phyloP scores from a whole-genome alignment of 2,329 filamentous ascomycete species.

The Juglanconis sp. region DNA sequence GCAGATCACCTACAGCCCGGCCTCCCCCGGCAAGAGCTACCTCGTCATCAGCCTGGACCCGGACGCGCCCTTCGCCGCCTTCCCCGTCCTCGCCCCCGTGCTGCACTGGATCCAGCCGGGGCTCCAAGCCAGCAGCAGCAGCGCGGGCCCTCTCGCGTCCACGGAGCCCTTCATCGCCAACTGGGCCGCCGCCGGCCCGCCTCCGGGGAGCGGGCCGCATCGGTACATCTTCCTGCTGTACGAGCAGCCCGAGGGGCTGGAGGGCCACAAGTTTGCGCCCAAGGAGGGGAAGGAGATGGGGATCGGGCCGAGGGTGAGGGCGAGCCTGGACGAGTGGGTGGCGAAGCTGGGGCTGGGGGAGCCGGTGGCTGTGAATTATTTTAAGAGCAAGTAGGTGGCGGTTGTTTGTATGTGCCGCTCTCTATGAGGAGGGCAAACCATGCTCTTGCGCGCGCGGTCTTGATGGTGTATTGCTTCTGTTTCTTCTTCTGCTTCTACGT shows the following conservation, averaged over 20 bases:
- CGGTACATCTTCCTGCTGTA: slow-evolving; percentile 49
- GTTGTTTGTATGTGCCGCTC: no score
- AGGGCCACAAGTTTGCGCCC: slow-evolving; percentile 6
- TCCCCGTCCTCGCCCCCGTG: slow-evolving; percentile 39
- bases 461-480: no score
- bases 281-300: slow-evolving; percentile 2
- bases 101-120: slow-evolving; percentile 46
- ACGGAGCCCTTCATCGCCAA: slow-evolving; percentile 27
- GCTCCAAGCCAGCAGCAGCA: slow-evolving; percentile 21
- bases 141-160: slow-evolving; percentile 11
- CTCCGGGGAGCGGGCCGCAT: slow-evolving; percentile 42
- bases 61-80: slow-evolving; percentile 43
- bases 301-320: neutral
- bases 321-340: slow-evolving; percentile 11
- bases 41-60: slow-evolving; percentile 41
- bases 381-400: slow-evolving; percentile 1
- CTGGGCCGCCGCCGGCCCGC: slow-evolving; percentile 46
- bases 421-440: no score
- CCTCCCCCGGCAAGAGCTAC: slow-evolving; percentile 27
- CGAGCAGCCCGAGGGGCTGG: slow-evolving; percentile 31
- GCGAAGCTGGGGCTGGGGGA: slow-evolving; percentile 6
- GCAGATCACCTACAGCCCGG: neutral
- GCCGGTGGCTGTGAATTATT: slow-evolving; percentile 7
- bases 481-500: no score
- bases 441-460: no score